Percentiles rank a stretch among this genome's conserved stretches.
Evolutionary conservation across 306 rosid species (phyloP).

Genomic region (Cicer yamashitae): DNA sequence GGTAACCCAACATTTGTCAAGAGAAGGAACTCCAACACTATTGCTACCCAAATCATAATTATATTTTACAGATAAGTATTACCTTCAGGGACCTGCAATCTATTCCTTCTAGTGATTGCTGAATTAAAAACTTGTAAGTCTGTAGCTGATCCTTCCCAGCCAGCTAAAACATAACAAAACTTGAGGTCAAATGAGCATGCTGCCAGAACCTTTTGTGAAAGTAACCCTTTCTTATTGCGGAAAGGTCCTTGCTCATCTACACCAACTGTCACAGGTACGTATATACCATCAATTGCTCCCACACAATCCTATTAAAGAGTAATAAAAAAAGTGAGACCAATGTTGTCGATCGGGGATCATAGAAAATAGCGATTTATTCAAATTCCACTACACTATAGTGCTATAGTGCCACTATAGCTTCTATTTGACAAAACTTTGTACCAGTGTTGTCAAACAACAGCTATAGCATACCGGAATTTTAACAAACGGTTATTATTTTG

Average conservation of each 20-base stretch:
- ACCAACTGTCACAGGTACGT: slow-evolving; percentile 87
- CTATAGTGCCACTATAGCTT: neutral
- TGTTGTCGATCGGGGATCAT: neutral
- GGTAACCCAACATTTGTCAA: slow-evolving; percentile 28
- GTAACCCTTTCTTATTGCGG: slow-evolving; percentile 85
- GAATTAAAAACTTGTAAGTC: slow-evolving; percentile 85
- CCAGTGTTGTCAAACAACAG: neutral
- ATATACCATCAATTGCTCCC: slow-evolving; percentile 81
- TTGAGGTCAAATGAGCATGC: slow-evolving; percentile 93
- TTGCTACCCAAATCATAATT: slow-evolving; percentile 26
- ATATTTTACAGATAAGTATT: slow-evolving; percentile 35
- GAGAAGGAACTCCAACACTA: slow-evolving; percentile 6
- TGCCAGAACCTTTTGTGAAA: slow-evolving; percentile 79
- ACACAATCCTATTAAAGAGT: slow-evolving; percentile 71
- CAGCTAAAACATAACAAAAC: slow-evolving; percentile 90
- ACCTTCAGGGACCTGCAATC: slow-evolving; percentile 82
- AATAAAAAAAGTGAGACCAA: slow-evolving; percentile 36
- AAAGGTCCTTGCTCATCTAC: slow-evolving; percentile 96
- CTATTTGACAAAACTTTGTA: neutral
- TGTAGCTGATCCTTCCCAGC: slow-evolving; percentile 97
- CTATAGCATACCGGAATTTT: neutral
- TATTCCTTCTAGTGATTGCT: slow-evolving; percentile 76
- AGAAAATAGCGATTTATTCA: neutral
- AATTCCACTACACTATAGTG: neutral
- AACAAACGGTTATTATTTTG: neutral